A percentile compares a stretch with the other conserved stretches of the same genome.
Conservation (phyloP, 306 rosid genomes). For the Carpinus viminea region DNA sequence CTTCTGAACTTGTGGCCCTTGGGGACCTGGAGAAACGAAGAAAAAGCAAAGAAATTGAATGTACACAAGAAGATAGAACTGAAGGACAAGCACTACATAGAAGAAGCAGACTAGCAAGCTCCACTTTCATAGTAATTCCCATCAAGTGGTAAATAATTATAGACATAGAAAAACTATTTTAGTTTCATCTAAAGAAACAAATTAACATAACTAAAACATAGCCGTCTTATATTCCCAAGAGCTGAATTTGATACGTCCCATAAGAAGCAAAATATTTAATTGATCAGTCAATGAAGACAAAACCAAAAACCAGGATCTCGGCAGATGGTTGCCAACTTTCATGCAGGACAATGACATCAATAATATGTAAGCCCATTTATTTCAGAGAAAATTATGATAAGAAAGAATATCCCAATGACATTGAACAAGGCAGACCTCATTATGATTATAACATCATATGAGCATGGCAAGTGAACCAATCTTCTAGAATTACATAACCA, state of each 20-base stretch:
- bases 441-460: neutral
- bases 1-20: conserved; percentile 95
- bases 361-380: neutral
- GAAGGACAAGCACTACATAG: conserved; percentile 7
- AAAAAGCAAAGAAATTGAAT: neutral
- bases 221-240: neutral
- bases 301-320: conserved; percentile 7
- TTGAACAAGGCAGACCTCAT: neutral
- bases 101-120: neutral
- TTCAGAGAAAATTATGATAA: neutral
- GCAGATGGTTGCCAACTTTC: neutral
- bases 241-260: neutral
- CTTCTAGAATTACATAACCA: neutral
- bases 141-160: neutral
- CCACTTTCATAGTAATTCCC: neutral
- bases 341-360: conserved; percentile 10
- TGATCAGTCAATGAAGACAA: neutral
- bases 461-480: neutral
- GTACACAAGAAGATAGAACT: conserved; percentile 4
- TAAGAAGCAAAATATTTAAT: neutral
- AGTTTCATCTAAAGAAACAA: neutral
- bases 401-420: neutral
- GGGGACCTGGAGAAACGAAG: conserved; percentile 61
- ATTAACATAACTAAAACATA: neutral
- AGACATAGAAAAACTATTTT: neutral